A percentile compares a stretch with the other conserved stretches of the same genome.
Evolutionary conservation across 441 rosid species (phyloP).

Genomic region (Populus hybrid): DNA sequence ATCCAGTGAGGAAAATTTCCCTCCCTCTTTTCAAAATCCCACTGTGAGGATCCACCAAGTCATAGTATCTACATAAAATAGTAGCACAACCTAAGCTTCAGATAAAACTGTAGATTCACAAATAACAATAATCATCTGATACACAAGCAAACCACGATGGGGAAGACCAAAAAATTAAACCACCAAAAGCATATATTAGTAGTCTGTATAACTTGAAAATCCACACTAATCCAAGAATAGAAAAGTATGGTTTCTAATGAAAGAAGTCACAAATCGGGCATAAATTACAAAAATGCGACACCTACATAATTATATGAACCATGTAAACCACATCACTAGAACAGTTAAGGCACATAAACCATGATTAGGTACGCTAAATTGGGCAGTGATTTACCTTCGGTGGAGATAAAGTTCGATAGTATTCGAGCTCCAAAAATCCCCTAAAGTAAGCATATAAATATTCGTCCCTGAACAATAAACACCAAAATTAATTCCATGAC

Average conservation of each 20-base stretch:
- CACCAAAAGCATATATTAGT: neutral
- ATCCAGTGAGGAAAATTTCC: slow-evolving; percentile 87
- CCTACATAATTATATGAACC: neutral
- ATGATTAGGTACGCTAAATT: neutral
- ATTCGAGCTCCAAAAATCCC: slow-evolving; percentile 95
- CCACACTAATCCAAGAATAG: neutral
- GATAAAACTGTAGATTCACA: neutral
- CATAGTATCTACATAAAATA: slow-evolving; percentile 56
- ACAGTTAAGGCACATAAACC: neutral
- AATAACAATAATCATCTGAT: neutral
- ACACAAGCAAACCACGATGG: neutral
- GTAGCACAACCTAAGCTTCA: slow-evolving; percentile 6
- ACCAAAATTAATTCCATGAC: slow-evolving; percentile 1
- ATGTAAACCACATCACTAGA: neutral
- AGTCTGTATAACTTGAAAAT: neutral
- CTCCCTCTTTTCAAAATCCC: slow-evolving; percentile 83
- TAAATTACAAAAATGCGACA: neutral
- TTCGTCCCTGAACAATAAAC: slow-evolving; percentile 60
- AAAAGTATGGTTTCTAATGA: neutral
- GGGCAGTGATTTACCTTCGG: slow-evolving; percentile 48
- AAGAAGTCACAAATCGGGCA: neutral
- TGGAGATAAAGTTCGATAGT: slow-evolving; percentile 91
- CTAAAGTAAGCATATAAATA: slow-evolving; percentile 84
- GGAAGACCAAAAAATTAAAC: neutral
- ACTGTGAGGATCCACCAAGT: slow-evolving; percentile 65